Conservation (phyloP, 306 rosid species). For the Alnus rubra region DNA sequence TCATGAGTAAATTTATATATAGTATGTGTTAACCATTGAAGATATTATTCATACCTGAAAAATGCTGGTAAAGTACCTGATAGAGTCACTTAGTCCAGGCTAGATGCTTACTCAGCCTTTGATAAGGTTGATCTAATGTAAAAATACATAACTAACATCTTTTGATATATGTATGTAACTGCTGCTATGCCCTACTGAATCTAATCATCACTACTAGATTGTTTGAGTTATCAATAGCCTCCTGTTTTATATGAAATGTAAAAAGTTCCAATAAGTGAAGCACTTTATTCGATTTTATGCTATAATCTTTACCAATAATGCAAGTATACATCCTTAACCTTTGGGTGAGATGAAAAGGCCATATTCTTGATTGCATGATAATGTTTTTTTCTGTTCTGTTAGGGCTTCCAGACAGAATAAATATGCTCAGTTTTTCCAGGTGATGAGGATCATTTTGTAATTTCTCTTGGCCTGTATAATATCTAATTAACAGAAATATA, state of each 20-base stretch:
- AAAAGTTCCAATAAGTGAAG: neutral
- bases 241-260: neutral
- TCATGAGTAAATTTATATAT: neutral
- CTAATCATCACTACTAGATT: neutral
- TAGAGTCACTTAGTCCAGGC: neutral
- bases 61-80: neutral
- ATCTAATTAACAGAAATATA: neutral
- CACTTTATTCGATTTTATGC: neutral
- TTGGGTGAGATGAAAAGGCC: slow-evolving; percentile 6
- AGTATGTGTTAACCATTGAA: neutral
- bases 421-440: neutral
- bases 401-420: neutral
- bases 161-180: slow-evolving; percentile 45
- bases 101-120: neutral
- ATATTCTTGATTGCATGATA: neutral
- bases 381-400: neutral
- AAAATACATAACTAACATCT: neutral
- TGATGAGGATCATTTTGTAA: neutral
- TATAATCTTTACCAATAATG: neutral
- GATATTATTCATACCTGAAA: neutral
- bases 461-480: neutral
- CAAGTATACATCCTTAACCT: neutral
- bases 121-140: neutral
- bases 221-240: neutral
- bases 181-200: slow-evolving; percentile 12